These are phyloP conservation scores for Carex pumila DNA, from an alignment of 176 grass and related monocot genomes.

Conservation along the genomic window DNA sequence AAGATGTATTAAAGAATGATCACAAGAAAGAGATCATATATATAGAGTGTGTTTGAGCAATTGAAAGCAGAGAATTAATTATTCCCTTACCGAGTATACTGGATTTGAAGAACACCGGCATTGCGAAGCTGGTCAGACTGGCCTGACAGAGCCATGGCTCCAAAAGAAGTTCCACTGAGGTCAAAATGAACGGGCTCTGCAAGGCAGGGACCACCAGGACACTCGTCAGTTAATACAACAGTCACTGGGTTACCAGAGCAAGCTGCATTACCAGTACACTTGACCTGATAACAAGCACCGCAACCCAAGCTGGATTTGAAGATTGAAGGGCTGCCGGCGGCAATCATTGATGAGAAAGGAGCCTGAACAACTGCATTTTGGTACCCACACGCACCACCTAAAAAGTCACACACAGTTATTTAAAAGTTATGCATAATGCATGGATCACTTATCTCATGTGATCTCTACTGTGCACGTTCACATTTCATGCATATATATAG, in stretches of 20 bases:
- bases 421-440: not conserved
- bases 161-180: constrained; percentile 56
- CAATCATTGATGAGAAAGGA: constrained; percentile 60
- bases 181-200: constrained; percentile 53
- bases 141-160: constrained; percentile 45
- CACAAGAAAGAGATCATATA: not conserved
- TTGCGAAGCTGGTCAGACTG: constrained; percentile 43
- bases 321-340: constrained; percentile 43
- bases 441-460: constrained; percentile 5
- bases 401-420: not conserved
- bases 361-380: constrained; percentile 30
- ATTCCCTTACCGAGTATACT: constrained; percentile 43
- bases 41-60: not conserved
- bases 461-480: constrained; percentile 7
- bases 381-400: constrained; percentile 68
- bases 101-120: constrained; percentile 29
- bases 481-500: not conserved
- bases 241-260: constrained; percentile 54
- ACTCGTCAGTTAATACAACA: constrained; percentile 51
- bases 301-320: constrained; percentile 46
- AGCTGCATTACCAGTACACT: constrained; percentile 31
- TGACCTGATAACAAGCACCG: constrained; percentile 56
- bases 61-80: not conserved
- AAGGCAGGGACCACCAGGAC: constrained; percentile 36
- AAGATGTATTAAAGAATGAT: not conserved